phyloP scores from a whole-genome alignment of 2,329 filamentous ascomycete genomes.

The Albifimbria verrucaria region DNA sequence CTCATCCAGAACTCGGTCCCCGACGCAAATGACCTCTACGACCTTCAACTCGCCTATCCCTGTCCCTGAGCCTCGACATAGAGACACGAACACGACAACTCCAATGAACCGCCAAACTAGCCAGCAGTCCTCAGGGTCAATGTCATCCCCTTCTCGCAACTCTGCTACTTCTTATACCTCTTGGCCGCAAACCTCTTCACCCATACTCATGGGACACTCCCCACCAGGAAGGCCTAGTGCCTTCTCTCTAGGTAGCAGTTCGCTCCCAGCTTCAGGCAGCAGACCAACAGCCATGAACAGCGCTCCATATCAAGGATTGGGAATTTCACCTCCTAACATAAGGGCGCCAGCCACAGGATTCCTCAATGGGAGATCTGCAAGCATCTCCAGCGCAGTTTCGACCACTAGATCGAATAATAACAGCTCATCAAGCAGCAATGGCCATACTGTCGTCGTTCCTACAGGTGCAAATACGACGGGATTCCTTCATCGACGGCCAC shows the following conservation, averaged over 20 bases:
- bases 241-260: constrained; percentile 7
- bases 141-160: constrained; percentile 13
- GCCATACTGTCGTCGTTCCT: constrained; percentile 19
- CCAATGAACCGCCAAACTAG: constrained; percentile 10
- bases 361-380: constrained; percentile 15
- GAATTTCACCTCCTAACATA: constrained; percentile 4
- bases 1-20: constrained; percentile 8
- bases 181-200: constrained; percentile 16
- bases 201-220: constrained; percentile 10
- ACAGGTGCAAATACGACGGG: constrained; percentile 23
- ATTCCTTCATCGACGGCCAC: constrained; percentile 24
- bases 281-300: constrained; percentile 14
- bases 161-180: constrained; percentile 8
- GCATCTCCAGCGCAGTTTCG: constrained; percentile 15
- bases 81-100: background rate
- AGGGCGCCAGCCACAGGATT: constrained; percentile 4
- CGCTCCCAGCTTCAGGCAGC: constrained; percentile 11
- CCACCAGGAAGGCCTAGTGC: constrained; percentile 11
- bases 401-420: constrained; percentile 16
- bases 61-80: background rate
- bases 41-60: constrained; percentile 3
- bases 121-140: constrained; percentile 12
- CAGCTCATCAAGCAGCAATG: constrained; percentile 20
- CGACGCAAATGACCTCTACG: constrained; percentile 9
- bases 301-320: constrained; percentile 12